Percentiles rank a stretch among this genome's conserved stretches.
Evolutionary conservation across 139 green algal species (phyloP).

Genomic region (Tetraselmis chui): DNA sequence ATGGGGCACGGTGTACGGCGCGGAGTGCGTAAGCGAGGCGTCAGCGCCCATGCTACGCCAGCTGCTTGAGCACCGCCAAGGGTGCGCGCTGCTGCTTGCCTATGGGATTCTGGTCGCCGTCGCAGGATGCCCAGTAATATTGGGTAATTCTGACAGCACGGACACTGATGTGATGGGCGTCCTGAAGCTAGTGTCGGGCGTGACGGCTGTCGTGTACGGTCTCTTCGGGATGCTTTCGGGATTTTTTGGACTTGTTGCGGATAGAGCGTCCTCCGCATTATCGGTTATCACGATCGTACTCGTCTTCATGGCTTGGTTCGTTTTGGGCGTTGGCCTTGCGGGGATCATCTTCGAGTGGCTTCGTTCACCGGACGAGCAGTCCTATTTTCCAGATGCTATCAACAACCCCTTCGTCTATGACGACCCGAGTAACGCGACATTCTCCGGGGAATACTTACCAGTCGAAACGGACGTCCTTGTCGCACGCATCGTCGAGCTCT

Average conservation of each 20-base stretch:
- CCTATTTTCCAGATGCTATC: no score
- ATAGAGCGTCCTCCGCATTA: not conserved
- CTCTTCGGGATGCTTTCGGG: not conserved
- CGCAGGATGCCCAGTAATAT: not conserved
- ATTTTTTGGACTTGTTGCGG: not conserved
- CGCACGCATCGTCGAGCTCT: not conserved
- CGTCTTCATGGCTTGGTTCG: not conserved
- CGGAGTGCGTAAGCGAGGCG: not conserved
- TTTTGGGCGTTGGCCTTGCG: not conserved
- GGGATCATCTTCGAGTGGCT: not conserved
- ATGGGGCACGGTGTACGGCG: not conserved
- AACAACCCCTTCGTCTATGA: no score
- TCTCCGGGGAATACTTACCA: not conserved
- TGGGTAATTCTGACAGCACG: not conserved
- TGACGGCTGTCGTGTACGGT: not conserved
- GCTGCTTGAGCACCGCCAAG: not conserved
- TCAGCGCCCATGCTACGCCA: not conserved
- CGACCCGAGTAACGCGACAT: no score
- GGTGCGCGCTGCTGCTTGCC: not conserved
- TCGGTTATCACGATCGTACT: not conserved
- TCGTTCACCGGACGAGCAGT: not conserved
- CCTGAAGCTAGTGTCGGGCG: not conserved
- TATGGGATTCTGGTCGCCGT: not conserved
- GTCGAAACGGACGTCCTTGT: not conserved
- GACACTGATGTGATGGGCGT: not conserved